phyloP scores from a whole-genome alignment of 495 filamentous ascomycete species.

The Penicillium chermesinum region DNA sequence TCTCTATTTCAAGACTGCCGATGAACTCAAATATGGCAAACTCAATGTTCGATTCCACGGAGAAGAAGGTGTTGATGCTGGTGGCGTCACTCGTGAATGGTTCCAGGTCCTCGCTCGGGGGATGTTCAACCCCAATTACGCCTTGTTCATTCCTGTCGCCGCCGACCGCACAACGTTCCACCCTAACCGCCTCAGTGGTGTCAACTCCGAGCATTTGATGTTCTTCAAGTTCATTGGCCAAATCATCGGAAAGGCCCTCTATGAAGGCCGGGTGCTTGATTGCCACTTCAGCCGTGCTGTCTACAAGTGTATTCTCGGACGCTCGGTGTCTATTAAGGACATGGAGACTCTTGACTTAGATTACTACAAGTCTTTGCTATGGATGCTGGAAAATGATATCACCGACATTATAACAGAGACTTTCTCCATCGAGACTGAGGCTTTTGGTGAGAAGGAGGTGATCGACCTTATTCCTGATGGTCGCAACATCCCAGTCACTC shows the following conservation, averaged over 20 bases:
- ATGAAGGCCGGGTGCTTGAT: conserved; percentile 91
- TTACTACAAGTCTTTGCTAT: conserved; percentile 98
- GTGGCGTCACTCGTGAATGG: conserved; percentile 98
- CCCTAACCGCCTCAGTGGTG: conserved; percentile 82
- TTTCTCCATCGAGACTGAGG: conserved; percentile 88
- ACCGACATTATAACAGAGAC: conserved; percentile 98
- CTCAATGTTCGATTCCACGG: conserved; percentile 95
- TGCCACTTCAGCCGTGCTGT: conserved; percentile 99
- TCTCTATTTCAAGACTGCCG: conserved; percentile 87
- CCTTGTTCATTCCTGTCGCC: conserved; percentile 90
- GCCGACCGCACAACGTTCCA: conserved; percentile 99
- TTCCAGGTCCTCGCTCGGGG: conserved; percentile 96
- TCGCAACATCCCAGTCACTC: conserved; percentile 86
- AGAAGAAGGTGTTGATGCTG: conserved; percentile 96
- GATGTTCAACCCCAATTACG: conserved; percentile 99
- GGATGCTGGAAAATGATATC: conserved; percentile 98
- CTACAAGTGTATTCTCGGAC: conserved; percentile 94
- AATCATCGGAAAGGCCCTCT: conserved; percentile 97
- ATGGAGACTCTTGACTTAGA: conserved; percentile 99
- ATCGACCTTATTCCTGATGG: conserved; percentile 85
- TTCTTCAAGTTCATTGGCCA: conserved; percentile 99
- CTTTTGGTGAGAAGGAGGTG: conserved; percentile 81
- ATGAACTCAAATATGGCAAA: conserved; percentile 98
- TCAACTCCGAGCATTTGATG: conserved; percentile 93
- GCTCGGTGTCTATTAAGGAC: conserved; percentile 93